Conservation (phyloP, 345 rosid genomes). For the Syzygium aromaticum region DNA sequence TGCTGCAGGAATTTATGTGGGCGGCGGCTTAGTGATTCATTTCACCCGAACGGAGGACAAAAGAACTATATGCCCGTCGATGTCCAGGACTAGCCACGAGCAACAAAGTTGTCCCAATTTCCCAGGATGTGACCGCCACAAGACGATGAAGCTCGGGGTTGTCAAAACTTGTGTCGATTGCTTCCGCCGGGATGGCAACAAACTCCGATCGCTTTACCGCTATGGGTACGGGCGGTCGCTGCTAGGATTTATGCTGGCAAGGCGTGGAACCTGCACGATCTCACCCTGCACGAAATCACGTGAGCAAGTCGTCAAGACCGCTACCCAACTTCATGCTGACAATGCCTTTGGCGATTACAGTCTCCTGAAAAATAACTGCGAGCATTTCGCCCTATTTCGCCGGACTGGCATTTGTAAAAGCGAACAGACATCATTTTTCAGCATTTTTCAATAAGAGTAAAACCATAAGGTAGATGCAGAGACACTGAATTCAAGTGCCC, state of each 20-base stretch:
- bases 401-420: not conserved
- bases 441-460: conserved; percentile 32
- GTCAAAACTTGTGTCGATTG: not conserved
- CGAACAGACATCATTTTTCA: conserved; percentile 34
- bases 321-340: not conserved
- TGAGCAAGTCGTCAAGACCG: not conserved
- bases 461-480: not conserved
- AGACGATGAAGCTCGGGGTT: not conserved
- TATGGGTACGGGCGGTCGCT: not conserved
- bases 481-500: not conserved
- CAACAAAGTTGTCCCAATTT: not conserved
- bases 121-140: rapidly evolving
- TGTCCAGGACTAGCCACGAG: not conserved
- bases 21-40: not conserved
- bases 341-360: not conserved
- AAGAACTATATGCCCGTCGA: not conserved
- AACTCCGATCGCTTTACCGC: not conserved
- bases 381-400: not conserved
- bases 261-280: not conserved
- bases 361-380: not conserved
- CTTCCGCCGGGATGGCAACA: not conserved
- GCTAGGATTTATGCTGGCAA: not conserved
- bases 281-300: conserved; percentile 9
- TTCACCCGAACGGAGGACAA: not conserved
- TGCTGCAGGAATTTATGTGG: not conserved